Percentiles rank a stretch among this genome's conserved stretches.
Conservation (phyloP, 1,284 basidiomycete species). For the Malassezia psittaci region DNA sequence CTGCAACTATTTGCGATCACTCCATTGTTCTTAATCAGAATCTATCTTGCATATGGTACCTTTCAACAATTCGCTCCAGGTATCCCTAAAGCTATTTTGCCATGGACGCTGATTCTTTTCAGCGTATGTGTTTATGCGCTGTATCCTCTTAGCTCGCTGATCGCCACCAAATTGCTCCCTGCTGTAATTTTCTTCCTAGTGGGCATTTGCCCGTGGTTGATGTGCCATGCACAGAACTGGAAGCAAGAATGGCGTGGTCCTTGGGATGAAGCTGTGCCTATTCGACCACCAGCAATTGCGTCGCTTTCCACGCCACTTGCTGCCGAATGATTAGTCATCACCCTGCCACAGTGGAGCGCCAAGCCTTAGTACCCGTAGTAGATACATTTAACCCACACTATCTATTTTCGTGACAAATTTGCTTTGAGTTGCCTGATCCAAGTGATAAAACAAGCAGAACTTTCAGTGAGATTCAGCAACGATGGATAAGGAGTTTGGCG, state of each 20-base stretch:
- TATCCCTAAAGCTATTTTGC: slow-evolving; percentile 3
- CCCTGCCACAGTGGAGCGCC: too few species aligned
- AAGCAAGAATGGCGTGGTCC: slow-evolving; percentile 17
- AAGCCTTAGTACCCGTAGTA: too few species aligned
- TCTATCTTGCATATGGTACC: slow-evolving; percentile 1
- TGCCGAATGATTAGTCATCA: too few species aligned
- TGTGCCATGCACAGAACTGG: slow-evolving; percentile 15
- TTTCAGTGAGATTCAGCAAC: too few species aligned
- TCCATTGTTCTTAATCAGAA: slow-evolving; percentile 12
- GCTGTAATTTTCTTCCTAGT: neutral
- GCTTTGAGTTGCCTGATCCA: too few species aligned
- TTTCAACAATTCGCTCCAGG: neutral
- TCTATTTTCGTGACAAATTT: too few species aligned
- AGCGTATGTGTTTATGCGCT: slow-evolving; percentile 1
- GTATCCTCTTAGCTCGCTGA: neutral
- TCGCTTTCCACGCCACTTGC: neutral
- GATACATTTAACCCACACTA: too few species aligned
- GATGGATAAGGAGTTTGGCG: too few species aligned
- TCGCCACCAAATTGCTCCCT: slow-evolving; percentile 3
- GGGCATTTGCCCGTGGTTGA: slow-evolving; percentile 11
- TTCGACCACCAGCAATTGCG: too few species aligned
- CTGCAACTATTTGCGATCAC: slow-evolving; percentile 43
- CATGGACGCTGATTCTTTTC: neutral
- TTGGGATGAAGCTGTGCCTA: slow-evolving; percentile 16
- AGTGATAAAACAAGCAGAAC: too few species aligned